Conservation (phyloP, 169 alveolate species). For the Eimeria brunetti region DNA sequence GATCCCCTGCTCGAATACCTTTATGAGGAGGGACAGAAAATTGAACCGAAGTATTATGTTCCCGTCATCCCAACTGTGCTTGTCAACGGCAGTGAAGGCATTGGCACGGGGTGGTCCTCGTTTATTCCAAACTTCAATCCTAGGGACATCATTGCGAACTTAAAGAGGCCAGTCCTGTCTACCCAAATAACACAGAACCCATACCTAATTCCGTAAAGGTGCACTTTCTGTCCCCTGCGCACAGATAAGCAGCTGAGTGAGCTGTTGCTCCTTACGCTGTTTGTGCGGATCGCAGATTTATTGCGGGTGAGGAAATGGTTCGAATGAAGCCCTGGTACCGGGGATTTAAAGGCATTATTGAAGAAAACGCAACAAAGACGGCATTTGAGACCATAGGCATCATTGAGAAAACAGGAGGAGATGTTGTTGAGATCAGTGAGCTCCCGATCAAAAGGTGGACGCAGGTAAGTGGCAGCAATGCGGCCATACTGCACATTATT, state of each 20-base stretch:
- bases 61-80: conserved; percentile 99
- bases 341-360: conserved; percentile 97
- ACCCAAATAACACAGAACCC: neutral
- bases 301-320: conserved; percentile 92
- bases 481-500: neutral
- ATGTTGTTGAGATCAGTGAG: conserved; percentile 93
- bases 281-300: conserved; percentile 30
- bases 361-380: conserved; percentile 58
- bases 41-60: conserved; percentile 99
- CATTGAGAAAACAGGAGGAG: conserved; percentile 84
- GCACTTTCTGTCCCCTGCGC: neutral
- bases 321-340: conserved; percentile 99
- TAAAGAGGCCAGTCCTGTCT: conserved; percentile 82
- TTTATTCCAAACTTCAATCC: conserved; percentile 98
- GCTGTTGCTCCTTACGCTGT: neutral
- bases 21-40: conserved; percentile 98
- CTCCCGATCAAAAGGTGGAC: conserved; percentile 99
- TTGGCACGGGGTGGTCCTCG: conserved; percentile 98
- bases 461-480: conserved; percentile 92
- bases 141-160: conserved; percentile 95
- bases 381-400: conserved; percentile 89
- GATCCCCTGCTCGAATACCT: conserved; percentile 85
- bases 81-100: conserved; percentile 99
- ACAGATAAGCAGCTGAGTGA: neutral
- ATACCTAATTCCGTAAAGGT: neutral